Base-by-base conservation (phyloP, 73 alveolate species). In the Paramecium octaurelia region DNA sequence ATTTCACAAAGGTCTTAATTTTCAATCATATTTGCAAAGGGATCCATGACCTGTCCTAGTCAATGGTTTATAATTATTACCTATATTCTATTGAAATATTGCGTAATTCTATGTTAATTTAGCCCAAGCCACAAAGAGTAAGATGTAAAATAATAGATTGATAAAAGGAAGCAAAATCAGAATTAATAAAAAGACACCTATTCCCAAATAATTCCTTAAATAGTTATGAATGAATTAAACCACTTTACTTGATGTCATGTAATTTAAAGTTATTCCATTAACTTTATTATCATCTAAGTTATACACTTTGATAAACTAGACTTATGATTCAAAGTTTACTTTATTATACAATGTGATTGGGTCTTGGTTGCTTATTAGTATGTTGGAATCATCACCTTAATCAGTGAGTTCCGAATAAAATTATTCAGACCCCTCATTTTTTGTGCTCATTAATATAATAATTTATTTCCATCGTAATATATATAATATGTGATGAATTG, bases 11-110 rank as follows among this genome's bases (percentile, higher is more conserved):
- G n/a, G 14, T 73, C 87, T 16, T 29, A 9, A 73, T 73, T 73
- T 73, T 73, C 87, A 73, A 73, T 40, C 87, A 73, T 73, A 73
- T 73, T 73, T 12, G 57, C 57, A 36, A 73, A 40, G 8, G 87
- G 87, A 73, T 73, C 87, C 59, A 73, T 35, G 4, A 73, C 87
- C 31, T 6, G 8, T 10, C 21, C 87, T 73, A 73, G 14, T 4
- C 6, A 38, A 12, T 36, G 1, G 1, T 36, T 35, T 29, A 5
- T 4, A 54, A 12, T 73, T 9, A 16, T 31, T 73, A 73, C 87
- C 18, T 31, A 73, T 12, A 73, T 73, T 73, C 24, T 73, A 31
- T 12, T 73, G 6, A 20, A 29, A 73, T 11, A 73, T 73, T 34
- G 59, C 16, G 4, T 40, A 23, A 73, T 73, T 73, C 38, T 73